Base-by-base conservation (phyloP, 202 grass and related monocot species). In the Miscanthus sacchariflorus region DNA sequence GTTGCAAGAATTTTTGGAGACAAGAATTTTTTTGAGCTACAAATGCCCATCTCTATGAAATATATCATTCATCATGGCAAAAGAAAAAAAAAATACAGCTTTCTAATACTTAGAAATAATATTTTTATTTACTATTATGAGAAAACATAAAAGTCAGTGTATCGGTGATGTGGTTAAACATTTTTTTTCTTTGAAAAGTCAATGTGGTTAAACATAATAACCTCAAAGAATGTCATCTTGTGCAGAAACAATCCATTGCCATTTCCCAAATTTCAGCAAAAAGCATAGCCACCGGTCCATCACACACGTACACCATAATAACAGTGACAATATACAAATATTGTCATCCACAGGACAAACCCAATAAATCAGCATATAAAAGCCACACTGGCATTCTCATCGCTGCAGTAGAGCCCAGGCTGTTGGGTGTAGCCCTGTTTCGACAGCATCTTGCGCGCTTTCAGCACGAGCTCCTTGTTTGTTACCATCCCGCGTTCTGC, bases 331-430 rank as follows among this genome's bases (percentile, higher is more conserved):
- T 13, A 17, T 77, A 77, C 75, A 77, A 77, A n/a, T 10, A 56
- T 21, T 56, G 48, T 8, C 21, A 50, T 6, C 43, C 23, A 75
- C 43, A 27, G 5, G 43, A 23, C 75, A 77, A 9, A 38, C 11
- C 28, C 49, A 21, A 88, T 7, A 52, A 76, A 82, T 96, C 83
- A 98, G 89, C 94, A 98, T 77, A 98, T 85, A 76, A 99, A 99
- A 52, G 90, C 81, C 87, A 76, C 84, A 88, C 76, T 42, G 39
- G 87, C 87, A 87, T 99, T 86, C 48, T 92, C 85, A 69, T 99
- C 96, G 4, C 83, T 89, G 78, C 94, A 99, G 83, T 99, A 99
- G 85, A 99, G 96, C 17, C 96, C 96, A 19, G 96, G 96, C 24
- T 91, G 86, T 86, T 98, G 96, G 3, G 80, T 77, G 45, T 89